phyloP scores from a whole-genome alignment of 2,329 filamentous ascomycete species.

The Fusarium tuaranense region DNA sequence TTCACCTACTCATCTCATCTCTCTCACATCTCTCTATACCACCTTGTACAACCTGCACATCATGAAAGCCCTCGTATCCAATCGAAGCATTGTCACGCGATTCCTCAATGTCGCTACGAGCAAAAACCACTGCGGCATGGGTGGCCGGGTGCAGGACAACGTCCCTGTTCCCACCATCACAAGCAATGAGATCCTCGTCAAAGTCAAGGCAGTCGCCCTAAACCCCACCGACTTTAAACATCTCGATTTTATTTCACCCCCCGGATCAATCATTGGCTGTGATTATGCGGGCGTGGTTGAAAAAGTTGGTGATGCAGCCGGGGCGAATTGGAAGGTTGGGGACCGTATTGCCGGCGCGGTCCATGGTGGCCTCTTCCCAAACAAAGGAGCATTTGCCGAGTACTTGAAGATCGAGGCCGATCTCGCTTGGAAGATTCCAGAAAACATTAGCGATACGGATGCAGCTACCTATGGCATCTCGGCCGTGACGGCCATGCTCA shows the following conservation, averaged over 20 bases:
- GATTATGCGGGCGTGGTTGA: conserved; percentile 49
- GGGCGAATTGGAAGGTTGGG: conserved; percentile 30
- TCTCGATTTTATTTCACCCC: conserved; percentile 45
- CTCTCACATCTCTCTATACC: neutral
- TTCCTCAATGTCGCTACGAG: neutral
- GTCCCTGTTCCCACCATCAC: conserved; percentile 13
- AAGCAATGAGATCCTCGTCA: conserved; percentile 43
- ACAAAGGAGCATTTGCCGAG: conserved; percentile 45
- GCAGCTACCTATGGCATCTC: conserved; percentile 42
- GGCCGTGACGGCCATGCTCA: conserved; percentile 41
- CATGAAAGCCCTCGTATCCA: conserved; percentile 1
- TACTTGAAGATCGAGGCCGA: conserved; percentile 40
- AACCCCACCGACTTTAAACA: conserved; percentile 50
- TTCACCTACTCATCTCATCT: neutral
- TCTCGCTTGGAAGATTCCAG: conserved; percentile 41
- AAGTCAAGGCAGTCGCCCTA: conserved; percentile 46
- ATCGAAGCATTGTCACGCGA: neutral
- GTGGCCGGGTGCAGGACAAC: neutral
- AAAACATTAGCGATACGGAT: conserved; percentile 33
- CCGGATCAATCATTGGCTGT: conserved; percentile 44
- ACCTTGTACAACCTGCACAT: neutral
- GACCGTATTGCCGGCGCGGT: conserved; percentile 42
- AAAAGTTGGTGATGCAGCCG: conserved; percentile 40
- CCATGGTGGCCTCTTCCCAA: conserved; percentile 40
- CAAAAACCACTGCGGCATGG: neutral